A percentile compares a stretch with the other conserved stretches of the same genome.
phyloP scores from a whole-genome alignment of 169 alveolate genomes.

The Eimeria falciformis region DNA sequence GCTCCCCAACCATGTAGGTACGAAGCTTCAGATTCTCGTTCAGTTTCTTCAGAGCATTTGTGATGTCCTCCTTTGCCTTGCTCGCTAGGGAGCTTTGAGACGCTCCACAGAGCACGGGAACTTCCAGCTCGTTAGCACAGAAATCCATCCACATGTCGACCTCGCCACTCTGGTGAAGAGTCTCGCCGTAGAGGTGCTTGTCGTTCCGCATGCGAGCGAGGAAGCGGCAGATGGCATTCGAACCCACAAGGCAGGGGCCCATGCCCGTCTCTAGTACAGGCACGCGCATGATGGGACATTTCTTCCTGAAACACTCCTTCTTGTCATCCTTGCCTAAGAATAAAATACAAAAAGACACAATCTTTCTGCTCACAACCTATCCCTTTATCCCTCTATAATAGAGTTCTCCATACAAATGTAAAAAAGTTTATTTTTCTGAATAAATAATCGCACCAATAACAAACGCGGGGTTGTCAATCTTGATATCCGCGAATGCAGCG shows the following conservation, averaged over 20 bases:
- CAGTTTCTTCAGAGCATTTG: conserved; percentile 66
- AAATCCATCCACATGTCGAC: conserved; percentile 78
- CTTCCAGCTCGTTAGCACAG: conserved; percentile 72
- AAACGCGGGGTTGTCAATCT: conserved; percentile 27
- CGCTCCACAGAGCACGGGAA: conserved; percentile 71
- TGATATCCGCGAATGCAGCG: conserved; percentile 44
- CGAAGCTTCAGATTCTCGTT: conserved; percentile 71
- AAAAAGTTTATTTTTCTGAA: too few relatives aligned
- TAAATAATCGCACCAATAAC: not conserved
- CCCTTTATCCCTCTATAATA: not conserved
- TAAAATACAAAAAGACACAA: not conserved
- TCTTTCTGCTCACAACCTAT: not conserved
- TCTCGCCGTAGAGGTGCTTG: conserved; percentile 74
- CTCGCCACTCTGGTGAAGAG: conserved; percentile 60
- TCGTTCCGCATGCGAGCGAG: conserved; percentile 33
- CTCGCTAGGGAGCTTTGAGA: conserved; percentile 39
- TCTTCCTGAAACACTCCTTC: not conserved
- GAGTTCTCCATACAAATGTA: too few relatives aligned
- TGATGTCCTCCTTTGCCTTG: conserved; percentile 75
- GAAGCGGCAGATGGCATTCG: conserved; percentile 46
- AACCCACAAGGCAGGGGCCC: conserved; percentile 14
- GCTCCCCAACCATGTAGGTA: conserved; percentile 80
- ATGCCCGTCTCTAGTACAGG: conserved; percentile 34
- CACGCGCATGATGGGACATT: conserved; percentile 38
- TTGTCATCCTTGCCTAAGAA: conserved; percentile 53